These are phyloP conservation scores for Fusarium albosuccineum DNA, from an alignment of 2,329 filamentous ascomycete genomes.

Conservation along the genomic window DNA sequence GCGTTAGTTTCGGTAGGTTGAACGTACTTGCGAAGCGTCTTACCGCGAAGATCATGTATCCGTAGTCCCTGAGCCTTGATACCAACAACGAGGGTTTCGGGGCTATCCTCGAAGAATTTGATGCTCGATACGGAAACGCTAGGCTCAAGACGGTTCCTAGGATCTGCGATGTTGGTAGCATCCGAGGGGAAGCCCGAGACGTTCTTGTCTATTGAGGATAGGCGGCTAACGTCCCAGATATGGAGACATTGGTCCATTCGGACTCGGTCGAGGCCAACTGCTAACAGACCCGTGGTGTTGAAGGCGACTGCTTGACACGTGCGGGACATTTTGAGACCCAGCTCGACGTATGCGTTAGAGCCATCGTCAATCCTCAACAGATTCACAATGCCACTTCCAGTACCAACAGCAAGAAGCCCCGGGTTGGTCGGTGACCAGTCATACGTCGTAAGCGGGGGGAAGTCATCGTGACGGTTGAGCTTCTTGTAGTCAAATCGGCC, in stretches of 20 bases:
- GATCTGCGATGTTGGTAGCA: constrained; percentile 64
- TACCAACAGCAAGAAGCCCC: constrained; percentile 80
- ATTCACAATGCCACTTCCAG: constrained; percentile 80
- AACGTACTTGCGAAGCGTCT: constrained; percentile 16
- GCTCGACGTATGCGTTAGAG: constrained; percentile 73
- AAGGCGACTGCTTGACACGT: constrained; percentile 87
- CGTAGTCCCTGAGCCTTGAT: constrained; percentile 81
- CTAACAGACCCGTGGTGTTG: constrained; percentile 77
- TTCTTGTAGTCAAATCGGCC: constrained; percentile 70
- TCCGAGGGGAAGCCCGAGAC: constrained; percentile 64
- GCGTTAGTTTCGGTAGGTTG: not conserved
- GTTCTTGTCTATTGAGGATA: constrained; percentile 63
- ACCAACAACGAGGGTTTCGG: constrained; percentile 80
- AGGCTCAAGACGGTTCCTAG: constrained; percentile 71
- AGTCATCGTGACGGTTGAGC: constrained; percentile 71
- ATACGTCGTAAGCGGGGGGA: constrained; percentile 73
- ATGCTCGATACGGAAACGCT: constrained; percentile 85
- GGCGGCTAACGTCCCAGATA: constrained; percentile 81
- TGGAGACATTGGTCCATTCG: constrained; percentile 86
- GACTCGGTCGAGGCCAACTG: constrained; percentile 83
- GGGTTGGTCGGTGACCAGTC: constrained; percentile 75
- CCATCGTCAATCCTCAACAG: constrained; percentile 79
- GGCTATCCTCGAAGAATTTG: constrained; percentile 83
- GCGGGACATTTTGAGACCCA: constrained; percentile 80
- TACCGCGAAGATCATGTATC: constrained; percentile 84